Base-by-base conservation (phyloP, 495 filamentous ascomycete species). In the Astrothelium subdiscretum region DNA sequence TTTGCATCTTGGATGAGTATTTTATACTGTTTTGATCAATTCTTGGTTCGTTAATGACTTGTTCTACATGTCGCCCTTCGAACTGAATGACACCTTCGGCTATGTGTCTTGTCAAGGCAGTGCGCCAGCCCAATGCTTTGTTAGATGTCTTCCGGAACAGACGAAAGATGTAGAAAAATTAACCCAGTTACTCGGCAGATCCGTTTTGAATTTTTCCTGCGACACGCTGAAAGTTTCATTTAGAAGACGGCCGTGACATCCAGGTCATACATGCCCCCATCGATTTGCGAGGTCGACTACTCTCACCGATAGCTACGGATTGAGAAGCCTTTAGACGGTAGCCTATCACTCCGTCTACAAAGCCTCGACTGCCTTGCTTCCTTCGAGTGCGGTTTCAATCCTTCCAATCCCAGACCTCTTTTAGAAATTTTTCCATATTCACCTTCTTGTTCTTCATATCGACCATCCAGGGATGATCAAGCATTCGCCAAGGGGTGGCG, bases 381-480 rank as follows among this genome's bases (percentile, higher is more conserved):
- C 3, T 15, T 26, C 8, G n/a, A n/a, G 12, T 10, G 15, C 3
- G 24, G n/a, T 32, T 10, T 62, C 58, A 68, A 29, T 76, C 73
- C 54, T 91, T 85, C 94, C 94, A 98, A 54, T 89, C 94, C 94
- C 94, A 98, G 35, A 98, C 94, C 67, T 94, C 87, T 59, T 81
- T 81, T 60, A 98, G 78, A 76, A 96, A 98, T 70, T 89, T 85
- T 52, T 84, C 84, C 91, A 98, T 97, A 71, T 97, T 96, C 69
- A 97, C 95, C 70, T 91, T 89, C 80, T 96, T 97, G 59, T 83
- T 82, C 66, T 85, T 87, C 89, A 97, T 97, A 69, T 97, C 94
- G 61, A 87, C 76, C 83, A 98, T 92, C 94, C 94, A 98, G 8
- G 94, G 94, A 79, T 98, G 95, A 67, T 97, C 95, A 66, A 96